Evolutionary conservation across 352 stramenopile genomes (phyloP).

Genomic region (Pythium utonaiense): DNA sequence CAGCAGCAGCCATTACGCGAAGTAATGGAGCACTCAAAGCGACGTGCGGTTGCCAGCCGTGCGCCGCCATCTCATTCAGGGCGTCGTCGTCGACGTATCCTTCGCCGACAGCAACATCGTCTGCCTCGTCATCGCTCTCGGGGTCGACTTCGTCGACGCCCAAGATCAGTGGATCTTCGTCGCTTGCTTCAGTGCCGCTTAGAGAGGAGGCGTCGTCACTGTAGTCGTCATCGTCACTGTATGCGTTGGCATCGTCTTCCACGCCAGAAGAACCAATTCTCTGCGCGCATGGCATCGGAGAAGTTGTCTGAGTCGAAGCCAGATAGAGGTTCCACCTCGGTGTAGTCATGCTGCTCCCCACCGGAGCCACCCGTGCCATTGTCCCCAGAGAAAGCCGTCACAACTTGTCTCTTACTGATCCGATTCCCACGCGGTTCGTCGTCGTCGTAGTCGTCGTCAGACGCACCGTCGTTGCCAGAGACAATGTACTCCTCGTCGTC

Average conservation of each 20-base stretch:
- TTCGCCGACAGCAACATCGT: neutral
- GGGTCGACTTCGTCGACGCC: neutral
- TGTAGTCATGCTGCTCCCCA: too few relatives aligned
- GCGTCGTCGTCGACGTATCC: neutral
- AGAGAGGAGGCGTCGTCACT: neutral
- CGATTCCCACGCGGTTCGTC: too few relatives aligned
- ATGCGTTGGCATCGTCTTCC: neutral
- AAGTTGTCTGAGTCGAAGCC: neutral
- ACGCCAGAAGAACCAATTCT: neutral
- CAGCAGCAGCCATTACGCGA: too few relatives aligned
- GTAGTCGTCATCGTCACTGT: neutral
- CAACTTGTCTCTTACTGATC: too few relatives aligned
- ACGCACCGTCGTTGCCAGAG: too few relatives aligned
- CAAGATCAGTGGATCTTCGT: neutral
- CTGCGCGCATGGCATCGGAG: neutral
- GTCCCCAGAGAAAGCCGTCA: too few relatives aligned
- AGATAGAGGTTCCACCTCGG: neutral
- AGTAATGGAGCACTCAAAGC: neutral
- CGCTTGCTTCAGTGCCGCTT: neutral
- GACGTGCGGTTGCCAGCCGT: neutral
- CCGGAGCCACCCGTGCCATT: neutral
- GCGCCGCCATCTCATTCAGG: neutral
- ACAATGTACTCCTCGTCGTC: too few relatives aligned
- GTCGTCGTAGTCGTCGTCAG: too few relatives aligned
- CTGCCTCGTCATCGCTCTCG: neutral